Percentiles rank a stretch among this genome's conserved stretches.
These are phyloP conservation scores for Lipomyces sp. DNA, from an alignment of 805 yeast species.

Conservation along the genomic window DNA sequence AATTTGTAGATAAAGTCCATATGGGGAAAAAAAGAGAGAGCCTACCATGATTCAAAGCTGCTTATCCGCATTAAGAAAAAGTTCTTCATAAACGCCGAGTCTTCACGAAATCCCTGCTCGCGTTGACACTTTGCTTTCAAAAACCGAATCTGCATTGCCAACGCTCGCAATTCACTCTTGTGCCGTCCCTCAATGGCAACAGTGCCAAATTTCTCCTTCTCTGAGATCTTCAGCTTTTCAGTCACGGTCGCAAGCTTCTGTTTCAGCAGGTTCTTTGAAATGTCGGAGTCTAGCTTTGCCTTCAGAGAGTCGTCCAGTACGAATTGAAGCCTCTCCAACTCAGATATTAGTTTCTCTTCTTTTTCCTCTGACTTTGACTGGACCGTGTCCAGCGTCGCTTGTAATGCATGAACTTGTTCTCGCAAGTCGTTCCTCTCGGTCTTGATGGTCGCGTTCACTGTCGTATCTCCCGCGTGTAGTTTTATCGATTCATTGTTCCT, in stretches of 20 bases:
- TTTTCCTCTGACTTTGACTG: neutral
- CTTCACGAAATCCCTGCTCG: slow-evolving; percentile 31
- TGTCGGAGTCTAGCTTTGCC: slow-evolving; percentile 5
- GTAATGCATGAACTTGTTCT: slow-evolving; percentile 5
- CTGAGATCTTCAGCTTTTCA: neutral
- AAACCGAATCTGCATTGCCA: slow-evolving; percentile 29
- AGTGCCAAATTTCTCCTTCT: neutral
- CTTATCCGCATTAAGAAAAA: slow-evolving; percentile 35
- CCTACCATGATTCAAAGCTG: slow-evolving; percentile 34
- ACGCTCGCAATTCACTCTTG: slow-evolving; percentile 20
- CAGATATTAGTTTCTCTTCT: neutral
- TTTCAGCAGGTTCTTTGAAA: slow-evolving; percentile 10
- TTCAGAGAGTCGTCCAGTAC: slow-evolving; percentile 5
- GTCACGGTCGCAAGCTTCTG: slow-evolving; percentile 2
- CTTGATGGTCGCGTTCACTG: neutral
- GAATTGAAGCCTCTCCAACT: neutral
- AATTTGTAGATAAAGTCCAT: too few species aligned
- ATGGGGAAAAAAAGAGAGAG: too few species aligned
- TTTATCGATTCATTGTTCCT: neutral
- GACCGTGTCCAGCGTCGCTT: slow-evolving; percentile 4
- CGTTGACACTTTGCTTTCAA: slow-evolving; percentile 26
- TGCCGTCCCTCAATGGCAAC: slow-evolving; percentile 1
- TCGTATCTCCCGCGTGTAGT: neutral
- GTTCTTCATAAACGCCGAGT: slow-evolving; percentile 37
- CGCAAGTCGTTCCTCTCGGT: neutral